phyloP scores from a whole-genome alignment of 1,139 yeast species.

The Yamadazyma spencermartinsiae region DNA sequence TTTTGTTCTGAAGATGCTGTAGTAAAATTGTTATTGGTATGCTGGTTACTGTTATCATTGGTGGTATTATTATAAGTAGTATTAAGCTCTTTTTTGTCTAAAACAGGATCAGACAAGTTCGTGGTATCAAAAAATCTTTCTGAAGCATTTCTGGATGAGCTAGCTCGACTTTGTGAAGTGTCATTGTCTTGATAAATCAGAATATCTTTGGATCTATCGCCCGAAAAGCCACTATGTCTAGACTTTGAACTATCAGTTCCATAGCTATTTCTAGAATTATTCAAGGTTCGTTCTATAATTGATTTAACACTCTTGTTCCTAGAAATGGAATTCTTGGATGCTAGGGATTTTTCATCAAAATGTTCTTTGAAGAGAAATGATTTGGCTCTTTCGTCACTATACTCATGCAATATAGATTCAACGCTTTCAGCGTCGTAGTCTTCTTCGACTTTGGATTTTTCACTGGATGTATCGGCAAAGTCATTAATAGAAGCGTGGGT shows the following conservation, averaged over 20 bases:
- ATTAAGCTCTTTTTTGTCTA: background rate
- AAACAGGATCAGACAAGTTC: background rate
- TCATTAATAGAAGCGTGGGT: constrained; percentile 28
- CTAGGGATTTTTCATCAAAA: constrained; percentile 23
- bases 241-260: constrained; percentile 4
- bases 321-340: constrained; percentile 7
- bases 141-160: background rate
- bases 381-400: constrained; percentile 18
- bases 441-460: constrained; percentile 12
- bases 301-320: constrained; percentile 9
- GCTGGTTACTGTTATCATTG: constrained; percentile 1
- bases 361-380: constrained; percentile 31
- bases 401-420: constrained; percentile 34
- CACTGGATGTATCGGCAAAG: constrained; percentile 44
- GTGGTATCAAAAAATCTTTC: constrained; percentile 3
- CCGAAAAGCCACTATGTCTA: background rate
- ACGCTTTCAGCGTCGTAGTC: constrained; percentile 32
- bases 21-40: constrained; percentile 1
- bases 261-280: constrained; percentile 7
- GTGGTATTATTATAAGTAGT: constrained; percentile 5
- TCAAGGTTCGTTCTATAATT: constrained; percentile 9
- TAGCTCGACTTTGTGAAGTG: background rate
- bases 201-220: constrained; percentile 4
- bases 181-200: constrained; percentile 6
- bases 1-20: constrained; percentile 1